Base-by-base conservation (phyloP, 1,139 yeast species). In the Debaryomyces sp. region DNA sequence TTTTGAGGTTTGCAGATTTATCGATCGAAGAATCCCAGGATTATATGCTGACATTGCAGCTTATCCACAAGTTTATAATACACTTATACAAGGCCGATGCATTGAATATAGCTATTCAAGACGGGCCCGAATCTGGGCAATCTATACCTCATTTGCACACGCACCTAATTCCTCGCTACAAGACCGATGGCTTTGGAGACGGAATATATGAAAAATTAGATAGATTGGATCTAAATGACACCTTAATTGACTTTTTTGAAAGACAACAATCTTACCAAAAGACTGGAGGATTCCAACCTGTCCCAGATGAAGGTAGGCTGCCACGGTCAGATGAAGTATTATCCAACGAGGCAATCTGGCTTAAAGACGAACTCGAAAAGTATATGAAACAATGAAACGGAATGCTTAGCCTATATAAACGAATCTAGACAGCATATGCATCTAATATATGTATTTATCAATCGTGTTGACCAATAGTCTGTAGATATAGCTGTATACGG, bases 51-150 rank as follows among this genome's bases (percentile, higher is more conserved):
- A 82, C 96, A 0, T 73, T 94, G n/a, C 96, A 89, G 56, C 62
- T 78, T 45, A 76, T 94, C 1, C 85, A 90, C 52, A 68, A 70
- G 49, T 87, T 89, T 54, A 84, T 94, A 26, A 83, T 78, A 54
- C 62, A 75, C 50, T 70, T 77, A 13, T 91, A 86, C 64, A 76
- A 83, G 41, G 96, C 97, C 0, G 96, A 91, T 57, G 74, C 96
- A 1, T 66, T 90, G 51, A 94, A 94, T 62, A 79, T 94, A 27
- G 91, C 97, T 13, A 89, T 94, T 50, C 99, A 94, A 63, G 99
- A 94, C 64, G 99, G 99, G 0, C 89, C 94, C 0, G 90, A 89
- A 47, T 94, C 97, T 2, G 99, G 99, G 3, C 99, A 94, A 63
- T 82, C 94, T 15, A 85, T 94, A 1, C 96, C 97, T 2, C 99